These are phyloP conservation scores for Caryopteris hybrid DNA, from an alignment of 305 asterid species.

Conservation along the genomic window DNA sequence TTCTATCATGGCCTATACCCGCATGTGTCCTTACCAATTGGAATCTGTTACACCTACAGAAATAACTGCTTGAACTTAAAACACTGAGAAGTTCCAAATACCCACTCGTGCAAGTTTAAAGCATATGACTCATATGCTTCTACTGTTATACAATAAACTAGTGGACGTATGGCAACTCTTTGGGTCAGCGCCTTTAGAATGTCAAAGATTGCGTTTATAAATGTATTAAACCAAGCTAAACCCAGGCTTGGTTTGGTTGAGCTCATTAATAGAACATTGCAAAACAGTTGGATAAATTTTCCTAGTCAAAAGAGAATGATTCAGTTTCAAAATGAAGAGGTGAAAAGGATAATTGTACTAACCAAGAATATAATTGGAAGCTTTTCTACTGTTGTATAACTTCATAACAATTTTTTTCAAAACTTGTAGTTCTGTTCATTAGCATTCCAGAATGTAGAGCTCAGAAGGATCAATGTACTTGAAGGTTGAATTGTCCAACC, in stretches of 20 bases:
- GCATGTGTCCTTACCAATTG: background rate
- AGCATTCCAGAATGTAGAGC: background rate
- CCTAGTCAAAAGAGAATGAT: background rate
- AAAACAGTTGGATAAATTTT: background rate
- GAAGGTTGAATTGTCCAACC: background rate
- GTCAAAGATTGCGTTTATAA: background rate
- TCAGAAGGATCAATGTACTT: background rate
- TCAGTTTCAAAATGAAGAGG: background rate
- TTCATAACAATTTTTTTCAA: background rate
- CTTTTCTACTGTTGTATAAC: background rate
- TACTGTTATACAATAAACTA: background rate
- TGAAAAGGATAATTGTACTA: background rate
- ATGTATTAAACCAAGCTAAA: background rate
- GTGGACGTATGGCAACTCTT: background rate
- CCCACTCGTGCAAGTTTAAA: background rate
- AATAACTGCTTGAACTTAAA: conserved; percentile 2
- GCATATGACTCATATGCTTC: background rate
- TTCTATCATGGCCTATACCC: background rate
- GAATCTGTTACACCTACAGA: background rate
- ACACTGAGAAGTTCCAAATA: background rate
- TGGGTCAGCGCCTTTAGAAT: background rate
- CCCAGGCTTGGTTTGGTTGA: background rate
- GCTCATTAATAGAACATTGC: background rate
- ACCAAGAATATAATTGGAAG: background rate
- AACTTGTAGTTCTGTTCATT: background rate